phyloP scores from a whole-genome alignment of 2,329 filamentous ascomycete genomes.

The Fusarium ramigenum region DNA sequence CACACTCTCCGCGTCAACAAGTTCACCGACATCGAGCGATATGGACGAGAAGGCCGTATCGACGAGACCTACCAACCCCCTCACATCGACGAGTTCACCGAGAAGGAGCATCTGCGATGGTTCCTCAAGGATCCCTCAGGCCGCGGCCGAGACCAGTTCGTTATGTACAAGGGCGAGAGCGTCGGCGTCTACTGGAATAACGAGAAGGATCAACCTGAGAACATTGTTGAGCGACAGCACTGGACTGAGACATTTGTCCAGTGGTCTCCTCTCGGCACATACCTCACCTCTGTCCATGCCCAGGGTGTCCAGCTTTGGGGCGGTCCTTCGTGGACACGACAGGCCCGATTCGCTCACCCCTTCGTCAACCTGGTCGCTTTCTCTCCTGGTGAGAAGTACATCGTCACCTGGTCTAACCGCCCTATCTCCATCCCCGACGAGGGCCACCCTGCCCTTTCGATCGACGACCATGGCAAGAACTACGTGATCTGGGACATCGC shows the following conservation, averaged over 20 bases:
- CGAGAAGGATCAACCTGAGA: slow-evolving; percentile 89
- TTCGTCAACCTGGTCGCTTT: slow-evolving; percentile 97
- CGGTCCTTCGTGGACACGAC: slow-evolving; percentile 85
- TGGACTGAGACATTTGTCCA: slow-evolving; percentile 99
- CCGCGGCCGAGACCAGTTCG: slow-evolving; percentile 92
- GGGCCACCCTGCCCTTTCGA: slow-evolving; percentile 81
- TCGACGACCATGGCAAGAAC: slow-evolving; percentile 98
- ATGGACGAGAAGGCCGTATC: slow-evolving; percentile 90
- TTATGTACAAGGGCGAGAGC: slow-evolving; percentile 90
- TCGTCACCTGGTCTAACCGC: slow-evolving; percentile 96
- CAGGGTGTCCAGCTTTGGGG: slow-evolving; percentile 99
- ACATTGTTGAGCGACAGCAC: slow-evolving; percentile 88
- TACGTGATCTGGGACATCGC: slow-evolving; percentile 99
- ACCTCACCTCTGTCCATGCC: slow-evolving; percentile 90
- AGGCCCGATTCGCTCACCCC: slow-evolving; percentile 93
- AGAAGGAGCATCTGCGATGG: slow-evolving; percentile 94
- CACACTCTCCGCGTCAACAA: slow-evolving; percentile 97
- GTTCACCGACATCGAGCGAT: slow-evolving; percentile 96
- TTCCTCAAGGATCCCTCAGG: slow-evolving; percentile 84
- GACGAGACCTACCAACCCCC: slow-evolving; percentile 90
- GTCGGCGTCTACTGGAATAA: slow-evolving; percentile 99
- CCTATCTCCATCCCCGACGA: slow-evolving; percentile 92
- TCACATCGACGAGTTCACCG: slow-evolving; percentile 82
- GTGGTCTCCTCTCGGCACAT: slow-evolving; percentile 97
- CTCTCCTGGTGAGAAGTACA: slow-evolving; percentile 90